phyloP scores from a whole-genome alignment of 148 eudicot species.

The Rhododendron williamsianum region DNA sequence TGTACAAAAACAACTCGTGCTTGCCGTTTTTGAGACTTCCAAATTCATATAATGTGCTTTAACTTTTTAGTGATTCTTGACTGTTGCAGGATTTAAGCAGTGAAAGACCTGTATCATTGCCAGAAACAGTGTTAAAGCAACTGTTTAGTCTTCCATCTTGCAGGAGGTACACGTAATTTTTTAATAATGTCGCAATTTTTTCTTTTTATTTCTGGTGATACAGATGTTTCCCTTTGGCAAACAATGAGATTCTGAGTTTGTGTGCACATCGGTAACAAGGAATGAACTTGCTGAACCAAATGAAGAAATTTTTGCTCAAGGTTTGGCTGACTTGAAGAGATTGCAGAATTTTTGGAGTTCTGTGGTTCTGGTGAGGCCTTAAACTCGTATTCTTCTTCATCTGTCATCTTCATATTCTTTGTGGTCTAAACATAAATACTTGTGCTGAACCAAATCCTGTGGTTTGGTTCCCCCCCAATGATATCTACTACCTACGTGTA shows the following conservation, averaged over 20 bases:
- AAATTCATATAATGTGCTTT: conserved; percentile 1
- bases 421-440: not conserved
- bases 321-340: conserved; percentile 40
- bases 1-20: not conserved
- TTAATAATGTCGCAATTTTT: conserved; percentile 1
- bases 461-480: not conserved
- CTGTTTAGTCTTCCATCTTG: conserved; percentile 51
- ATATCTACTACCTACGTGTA: not conserved
- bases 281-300: conserved; percentile 39
- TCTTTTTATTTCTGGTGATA: not conserved
- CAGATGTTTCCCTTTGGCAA: not conserved
- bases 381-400: not conserved
- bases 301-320: conserved; percentile 32
- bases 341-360: conserved; percentile 44
- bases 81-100: conserved; percentile 30
- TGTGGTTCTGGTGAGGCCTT: conserved; percentile 53
- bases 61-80: conserved; percentile 8
- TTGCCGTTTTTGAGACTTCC: not conserved
- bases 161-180: conserved; percentile 37
- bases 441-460: not conserved
- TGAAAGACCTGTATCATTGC: conserved; percentile 24
- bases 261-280: conserved; percentile 12
- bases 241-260: conserved; percentile 11
- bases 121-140: conserved; percentile 35
- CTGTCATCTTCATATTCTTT: not conserved